Conservation (phyloP, 768 basidiomycete genomes). For the Naganishia friedmannii region DNA sequence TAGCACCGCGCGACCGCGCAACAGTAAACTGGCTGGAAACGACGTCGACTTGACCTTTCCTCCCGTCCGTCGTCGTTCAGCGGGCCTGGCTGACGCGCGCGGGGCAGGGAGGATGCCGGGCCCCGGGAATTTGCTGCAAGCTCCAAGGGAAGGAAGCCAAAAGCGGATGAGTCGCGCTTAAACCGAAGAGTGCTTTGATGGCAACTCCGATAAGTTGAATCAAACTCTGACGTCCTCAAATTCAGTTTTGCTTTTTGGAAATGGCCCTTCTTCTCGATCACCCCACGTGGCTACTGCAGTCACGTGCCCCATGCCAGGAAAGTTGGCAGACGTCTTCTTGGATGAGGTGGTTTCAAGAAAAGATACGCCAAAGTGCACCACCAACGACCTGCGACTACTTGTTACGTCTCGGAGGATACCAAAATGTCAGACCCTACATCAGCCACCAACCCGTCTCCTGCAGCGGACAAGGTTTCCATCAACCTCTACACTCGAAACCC, state of each 20-base stretch:
- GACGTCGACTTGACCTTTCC: neutral
- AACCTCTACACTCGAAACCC: constrained; percentile 69
- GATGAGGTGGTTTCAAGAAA: too few relatives aligned
- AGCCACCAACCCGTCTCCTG: constrained; percentile 35
- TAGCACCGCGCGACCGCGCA: neutral
- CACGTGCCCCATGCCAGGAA: neutral
- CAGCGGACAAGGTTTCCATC: constrained; percentile 36
- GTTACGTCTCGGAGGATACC: too few relatives aligned
- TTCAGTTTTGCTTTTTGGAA: neutral
- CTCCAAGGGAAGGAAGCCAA: neutral
- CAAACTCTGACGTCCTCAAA: neutral
- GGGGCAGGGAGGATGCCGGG: too few relatives aligned
- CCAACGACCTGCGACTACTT: too few relatives aligned
- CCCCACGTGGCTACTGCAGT: neutral
- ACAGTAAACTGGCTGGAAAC: neutral
- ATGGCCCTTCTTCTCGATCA: constrained; percentile 1
- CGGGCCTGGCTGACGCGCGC: too few relatives aligned
- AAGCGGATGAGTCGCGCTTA: constrained; percentile 4
- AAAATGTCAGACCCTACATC: neutral
- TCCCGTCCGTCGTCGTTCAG: too few relatives aligned
- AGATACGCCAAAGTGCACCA: too few relatives aligned
- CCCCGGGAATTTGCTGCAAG: too few relatives aligned
- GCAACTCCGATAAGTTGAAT: neutral
- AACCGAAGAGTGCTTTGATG: too few relatives aligned
- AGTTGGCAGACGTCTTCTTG: neutral